phyloP scores from a whole-genome alignment of 352 stramenopile genomes.

The Phytopythium delawarense region DNA sequence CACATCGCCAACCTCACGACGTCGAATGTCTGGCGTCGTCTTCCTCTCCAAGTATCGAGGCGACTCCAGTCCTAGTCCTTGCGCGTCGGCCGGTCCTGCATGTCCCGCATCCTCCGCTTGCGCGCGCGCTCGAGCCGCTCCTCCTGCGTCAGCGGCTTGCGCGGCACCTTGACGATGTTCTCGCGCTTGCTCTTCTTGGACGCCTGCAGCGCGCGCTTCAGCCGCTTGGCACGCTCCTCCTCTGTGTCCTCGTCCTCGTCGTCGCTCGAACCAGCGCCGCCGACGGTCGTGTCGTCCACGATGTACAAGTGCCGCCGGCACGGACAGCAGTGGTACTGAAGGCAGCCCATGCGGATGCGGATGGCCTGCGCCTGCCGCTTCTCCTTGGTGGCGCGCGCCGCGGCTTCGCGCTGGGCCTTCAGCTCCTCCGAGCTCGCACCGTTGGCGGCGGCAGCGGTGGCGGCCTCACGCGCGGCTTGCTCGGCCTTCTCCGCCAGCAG shows the following conservation, averaged over 20 bases:
- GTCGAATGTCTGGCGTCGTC: too few species aligned
- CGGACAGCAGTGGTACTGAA: constrained; percentile 63
- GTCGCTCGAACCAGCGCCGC: constrained; percentile 23
- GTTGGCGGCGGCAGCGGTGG: constrained; percentile 19
- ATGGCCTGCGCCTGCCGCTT: constrained; percentile 55
- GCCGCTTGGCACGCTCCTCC: constrained; percentile 12
- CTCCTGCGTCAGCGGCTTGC: constrained; percentile 65
- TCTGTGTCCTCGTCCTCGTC: constrained; percentile 32
- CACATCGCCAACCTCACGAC: too few species aligned
- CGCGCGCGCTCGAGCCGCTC: constrained; percentile 57
- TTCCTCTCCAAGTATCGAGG: too few species aligned
- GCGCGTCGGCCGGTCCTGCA: constrained; percentile 59
- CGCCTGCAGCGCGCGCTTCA: constrained; percentile 12
- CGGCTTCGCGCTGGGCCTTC: constrained; percentile 24
- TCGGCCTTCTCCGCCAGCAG: constrained; percentile 39
- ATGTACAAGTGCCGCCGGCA: constrained; percentile 55
- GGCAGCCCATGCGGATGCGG: constrained; percentile 61
- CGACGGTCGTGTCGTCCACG: constrained; percentile 34
- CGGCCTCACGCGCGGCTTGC: constrained; percentile 30
- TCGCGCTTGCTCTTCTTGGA: constrained; percentile 26
- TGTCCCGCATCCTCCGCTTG: constrained; percentile 57
- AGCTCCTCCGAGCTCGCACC: constrained; percentile 26
- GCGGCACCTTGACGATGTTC: constrained; percentile 50
- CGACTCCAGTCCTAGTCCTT: constrained; percentile 26
- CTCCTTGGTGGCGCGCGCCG: constrained; percentile 24